These are phyloP conservation scores for Scheffersomyces segobiensis DNA, from an alignment of 1,139 yeast genomes.

Conservation along the genomic window DNA sequence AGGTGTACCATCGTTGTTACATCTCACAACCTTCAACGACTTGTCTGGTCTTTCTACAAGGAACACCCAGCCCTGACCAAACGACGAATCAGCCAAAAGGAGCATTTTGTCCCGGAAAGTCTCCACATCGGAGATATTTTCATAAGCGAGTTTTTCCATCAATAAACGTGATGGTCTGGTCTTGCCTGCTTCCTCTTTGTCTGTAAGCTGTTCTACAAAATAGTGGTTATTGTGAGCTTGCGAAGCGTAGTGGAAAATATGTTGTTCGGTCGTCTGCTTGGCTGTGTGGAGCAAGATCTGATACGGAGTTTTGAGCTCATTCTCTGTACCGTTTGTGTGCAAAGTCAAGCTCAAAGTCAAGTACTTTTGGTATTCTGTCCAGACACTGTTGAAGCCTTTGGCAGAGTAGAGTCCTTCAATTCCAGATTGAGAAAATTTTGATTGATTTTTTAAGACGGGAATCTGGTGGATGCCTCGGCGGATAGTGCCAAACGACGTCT, in stretches of 20 bases:
- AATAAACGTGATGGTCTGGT: constrained; percentile 52
- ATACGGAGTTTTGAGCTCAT: constrained; percentile 77
- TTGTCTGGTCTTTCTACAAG: constrained; percentile 75
- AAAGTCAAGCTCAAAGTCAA: constrained; percentile 70
- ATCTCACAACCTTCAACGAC: constrained; percentile 58
- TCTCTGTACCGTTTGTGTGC: constrained; percentile 74
- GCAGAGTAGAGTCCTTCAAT: constrained; percentile 72
- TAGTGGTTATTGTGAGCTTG: constrained; percentile 93
- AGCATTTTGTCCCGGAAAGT: constrained; percentile 54
- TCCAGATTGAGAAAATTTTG: constrained; percentile 47
- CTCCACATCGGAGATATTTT: constrained; percentile 45
- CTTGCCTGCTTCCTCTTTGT: constrained; percentile 29
- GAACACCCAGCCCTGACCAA: constrained; percentile 89
- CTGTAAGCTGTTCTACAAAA: constrained; percentile 67
- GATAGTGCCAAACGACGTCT: neutral
- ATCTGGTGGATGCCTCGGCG: constrained; percentile 53
- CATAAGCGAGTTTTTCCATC: constrained; percentile 41
- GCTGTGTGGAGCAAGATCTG: constrained; percentile 76
- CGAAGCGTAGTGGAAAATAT: constrained; percentile 82
- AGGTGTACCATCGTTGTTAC: constrained; percentile 91
- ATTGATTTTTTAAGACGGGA: constrained; percentile 54
- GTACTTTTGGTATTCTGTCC: constrained; percentile 78
- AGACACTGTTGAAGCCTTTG: constrained; percentile 67
- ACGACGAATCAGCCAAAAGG: constrained; percentile 53
- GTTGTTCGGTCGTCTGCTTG: constrained; percentile 65